phyloP scores from a whole-genome alignment of 495 filamentous ascomycete species.

The Penicillium samsonianum region DNA sequence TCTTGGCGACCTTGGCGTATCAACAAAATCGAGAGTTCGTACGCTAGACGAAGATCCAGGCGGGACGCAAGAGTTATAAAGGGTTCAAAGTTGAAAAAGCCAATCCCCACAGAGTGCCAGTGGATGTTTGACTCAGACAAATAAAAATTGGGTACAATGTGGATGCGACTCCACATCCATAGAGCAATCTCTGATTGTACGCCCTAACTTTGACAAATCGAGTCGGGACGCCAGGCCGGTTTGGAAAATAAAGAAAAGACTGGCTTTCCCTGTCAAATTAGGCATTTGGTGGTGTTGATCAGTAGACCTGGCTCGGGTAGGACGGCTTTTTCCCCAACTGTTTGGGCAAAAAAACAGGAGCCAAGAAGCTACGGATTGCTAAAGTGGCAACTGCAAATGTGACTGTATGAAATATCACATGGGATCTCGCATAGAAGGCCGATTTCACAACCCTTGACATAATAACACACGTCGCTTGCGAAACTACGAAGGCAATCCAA shows the following conservation, averaged over 20 bases:
- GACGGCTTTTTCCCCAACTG: slow-evolving; percentile 24
- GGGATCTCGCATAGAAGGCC: slow-evolving; percentile 10
- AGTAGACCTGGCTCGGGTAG: slow-evolving; percentile 22
- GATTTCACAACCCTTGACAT: not conserved
- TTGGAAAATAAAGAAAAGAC: slow-evolving; percentile 12
- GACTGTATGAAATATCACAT: slow-evolving; percentile 6
- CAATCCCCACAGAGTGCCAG: slow-evolving; percentile 12
- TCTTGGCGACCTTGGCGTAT: slow-evolving; percentile 9
- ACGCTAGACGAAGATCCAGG: slow-evolving; percentile 10
- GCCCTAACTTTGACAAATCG: slow-evolving; percentile 16
- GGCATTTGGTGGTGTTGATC: slow-evolving; percentile 27
- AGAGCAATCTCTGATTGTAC: slow-evolving; percentile 18
- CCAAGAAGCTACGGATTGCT: slow-evolving; percentile 14
- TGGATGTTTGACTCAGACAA: slow-evolving; percentile 16
- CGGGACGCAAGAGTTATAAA: slow-evolving; percentile 16
- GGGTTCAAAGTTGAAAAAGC: slow-evolving; percentile 13
- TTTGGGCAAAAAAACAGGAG: slow-evolving; percentile 16
- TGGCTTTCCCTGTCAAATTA: slow-evolving; percentile 16
- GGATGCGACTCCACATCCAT: slow-evolving; percentile 20
- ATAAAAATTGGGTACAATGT: slow-evolving; percentile 16
- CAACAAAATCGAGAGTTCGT: slow-evolving; percentile 6
- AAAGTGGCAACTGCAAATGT: slow-evolving; percentile 18
- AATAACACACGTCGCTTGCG: not conserved
- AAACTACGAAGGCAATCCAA: not conserved
- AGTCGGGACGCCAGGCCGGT: slow-evolving; percentile 11